These are phyloP conservation scores for Antitrichia curtipendula DNA, from an alignment of 225 moss, liverwort and hornwort species.

Conservation along the genomic window DNA sequence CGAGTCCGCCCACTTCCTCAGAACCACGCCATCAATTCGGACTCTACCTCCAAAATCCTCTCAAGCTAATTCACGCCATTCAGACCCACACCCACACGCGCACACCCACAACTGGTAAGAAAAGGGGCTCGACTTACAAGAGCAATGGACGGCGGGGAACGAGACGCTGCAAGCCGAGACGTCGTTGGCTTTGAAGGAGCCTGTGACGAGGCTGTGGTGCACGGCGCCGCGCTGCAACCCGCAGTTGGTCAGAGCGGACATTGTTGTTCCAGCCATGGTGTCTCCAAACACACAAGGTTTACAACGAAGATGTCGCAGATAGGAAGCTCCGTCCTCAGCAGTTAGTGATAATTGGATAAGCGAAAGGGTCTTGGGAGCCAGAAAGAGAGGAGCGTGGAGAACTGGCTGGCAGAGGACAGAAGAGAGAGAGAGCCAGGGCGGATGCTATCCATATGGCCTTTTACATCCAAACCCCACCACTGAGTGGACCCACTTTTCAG, in stretches of 20 bases:
- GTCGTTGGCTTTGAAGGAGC: not conserved
- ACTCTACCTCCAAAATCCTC: not conserved
- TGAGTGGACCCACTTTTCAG: not conserved
- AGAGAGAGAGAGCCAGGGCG: not conserved
- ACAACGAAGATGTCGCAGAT: not conserved
- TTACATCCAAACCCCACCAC: slow-evolving; percentile 1
- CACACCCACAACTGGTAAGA: not conserved
- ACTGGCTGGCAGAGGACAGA: not conserved
- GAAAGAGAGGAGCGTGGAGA: not conserved
- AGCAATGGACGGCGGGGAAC: slow-evolving; percentile 21
- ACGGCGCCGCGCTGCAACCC: slow-evolving; percentile 16
- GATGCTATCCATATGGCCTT: slow-evolving; percentile 11
- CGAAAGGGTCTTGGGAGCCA: not conserved
- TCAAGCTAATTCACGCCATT: not conserved
- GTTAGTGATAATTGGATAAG: not conserved
- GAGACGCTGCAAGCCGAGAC: not conserved
- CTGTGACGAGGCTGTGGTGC: slow-evolving; percentile 16
- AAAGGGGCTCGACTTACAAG: slow-evolving; percentile 1
- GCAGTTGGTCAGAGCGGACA: slow-evolving; percentile 33
- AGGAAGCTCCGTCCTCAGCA: not conserved
- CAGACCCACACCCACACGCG: not conserved
- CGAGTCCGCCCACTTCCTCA: not conserved
- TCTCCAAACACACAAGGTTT: not conserved
- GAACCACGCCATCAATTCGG: not conserved
- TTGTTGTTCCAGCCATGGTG: slow-evolving; percentile 20